A percentile compares a stretch with the other conserved stretches of the same genome.
Evolutionary conservation across 108 stramenopile species (phyloP).

Genomic region (Nitzschia putrida): DNA sequence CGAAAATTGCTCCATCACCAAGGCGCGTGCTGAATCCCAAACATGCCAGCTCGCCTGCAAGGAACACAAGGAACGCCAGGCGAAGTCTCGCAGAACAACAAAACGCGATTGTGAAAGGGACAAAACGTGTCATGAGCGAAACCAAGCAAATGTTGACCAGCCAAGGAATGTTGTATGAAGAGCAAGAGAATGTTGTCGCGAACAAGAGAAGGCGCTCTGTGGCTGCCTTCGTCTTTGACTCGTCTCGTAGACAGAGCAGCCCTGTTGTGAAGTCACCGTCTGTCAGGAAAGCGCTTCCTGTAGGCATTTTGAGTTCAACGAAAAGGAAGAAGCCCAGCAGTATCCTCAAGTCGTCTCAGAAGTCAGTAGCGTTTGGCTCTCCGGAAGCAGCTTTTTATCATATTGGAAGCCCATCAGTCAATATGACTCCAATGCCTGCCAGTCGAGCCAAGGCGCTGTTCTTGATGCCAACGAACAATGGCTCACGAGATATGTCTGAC

Average conservation of each 20-base stretch:
- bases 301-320: conserved; percentile 41
- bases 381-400: conserved; percentile 78
- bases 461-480: conserved; percentile 36
- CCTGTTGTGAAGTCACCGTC: background rate
- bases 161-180: too few relatives aligned
- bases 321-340: conserved; percentile 32
- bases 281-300: conserved; percentile 5
- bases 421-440: conserved; percentile 76
- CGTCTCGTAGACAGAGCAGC: too few relatives aligned
- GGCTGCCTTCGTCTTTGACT: background rate
- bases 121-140: background rate
- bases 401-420: conserved; percentile 74
- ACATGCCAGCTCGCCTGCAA: conserved; percentile 53
- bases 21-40: conserved; percentile 42
- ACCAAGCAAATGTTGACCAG: too few relatives aligned
- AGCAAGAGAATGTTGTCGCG: background rate
- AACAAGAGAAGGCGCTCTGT: background rate
- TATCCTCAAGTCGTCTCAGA: conserved; percentile 49
- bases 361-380: conserved; percentile 77
- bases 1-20: conserved; percentile 41
- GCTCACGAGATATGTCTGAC: background rate
- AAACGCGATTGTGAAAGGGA: background rate
- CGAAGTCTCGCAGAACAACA: background rate
- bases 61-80: conserved; percentile 44
- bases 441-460: conserved; percentile 53